These are phyloP conservation scores for Torrubiellomyces zombiae DNA, from an alignment of 2,329 filamentous ascomycete species.

Conservation along the genomic window DNA sequence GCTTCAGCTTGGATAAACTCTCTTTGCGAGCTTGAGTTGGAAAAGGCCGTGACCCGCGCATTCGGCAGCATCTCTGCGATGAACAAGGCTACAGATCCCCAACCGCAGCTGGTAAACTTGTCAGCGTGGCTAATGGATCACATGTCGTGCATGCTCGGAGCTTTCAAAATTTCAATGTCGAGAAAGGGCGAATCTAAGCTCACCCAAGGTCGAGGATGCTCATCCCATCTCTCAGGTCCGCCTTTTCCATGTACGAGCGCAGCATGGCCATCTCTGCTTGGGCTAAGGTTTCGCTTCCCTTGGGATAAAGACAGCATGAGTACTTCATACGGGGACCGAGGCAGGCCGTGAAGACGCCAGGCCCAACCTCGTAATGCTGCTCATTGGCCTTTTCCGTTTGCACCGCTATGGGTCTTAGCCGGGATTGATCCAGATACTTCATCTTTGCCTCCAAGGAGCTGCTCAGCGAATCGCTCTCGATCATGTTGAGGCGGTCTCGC, in stretches of 20 bases:
- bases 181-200: conserved; percentile 6
- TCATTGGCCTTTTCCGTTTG: conserved; percentile 48
- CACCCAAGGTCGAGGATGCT: conserved; percentile 45
- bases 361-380: conserved; percentile 60
- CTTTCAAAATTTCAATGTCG: neutral
- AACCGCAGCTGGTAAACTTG: conserved; percentile 42
- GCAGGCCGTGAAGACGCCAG: conserved; percentile 41
- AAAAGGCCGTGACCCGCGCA: conserved; percentile 47
- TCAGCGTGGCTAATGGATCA: too few relatives aligned
- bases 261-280: conserved; percentile 54
- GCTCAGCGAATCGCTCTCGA: conserved; percentile 34
- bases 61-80: conserved; percentile 49
- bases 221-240: conserved; percentile 42
- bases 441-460: conserved; percentile 43
- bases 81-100: conserved; percentile 49
- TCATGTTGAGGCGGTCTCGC: conserved; percentile 37
- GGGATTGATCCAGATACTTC: conserved; percentile 42
- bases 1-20: conserved; percentile 46
- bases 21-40: conserved; percentile 54
- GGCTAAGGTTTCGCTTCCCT: conserved; percentile 43
- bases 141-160: conserved; percentile 1
- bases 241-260: conserved; percentile 42
- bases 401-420: conserved; percentile 47
- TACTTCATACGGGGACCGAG: conserved; percentile 60
- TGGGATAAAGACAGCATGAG: conserved; percentile 48